Percentiles rank a stretch among this genome's conserved stretches.
phyloP scores from a whole-genome alignment of 2,329 filamentous ascomycete genomes.

The Aureobasidium uvarum region DNA sequence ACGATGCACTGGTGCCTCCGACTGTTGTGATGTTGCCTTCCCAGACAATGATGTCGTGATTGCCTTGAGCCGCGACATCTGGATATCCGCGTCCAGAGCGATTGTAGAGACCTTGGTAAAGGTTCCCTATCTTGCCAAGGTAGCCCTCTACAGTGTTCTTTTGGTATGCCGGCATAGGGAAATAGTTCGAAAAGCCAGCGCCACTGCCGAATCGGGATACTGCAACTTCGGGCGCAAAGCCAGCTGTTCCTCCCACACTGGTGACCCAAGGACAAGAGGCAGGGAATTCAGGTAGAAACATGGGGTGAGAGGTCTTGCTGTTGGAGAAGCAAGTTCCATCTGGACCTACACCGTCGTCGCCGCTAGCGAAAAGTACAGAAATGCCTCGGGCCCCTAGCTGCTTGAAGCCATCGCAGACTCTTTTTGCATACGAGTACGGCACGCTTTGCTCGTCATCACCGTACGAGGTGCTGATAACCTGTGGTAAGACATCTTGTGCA shows the following conservation, averaged over 20 bases:
- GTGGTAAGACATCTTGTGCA: constrained; percentile 55
- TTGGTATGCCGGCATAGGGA: constrained; percentile 40
- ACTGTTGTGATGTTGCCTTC: constrained; percentile 47
- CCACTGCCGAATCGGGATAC: constrained; percentile 46
- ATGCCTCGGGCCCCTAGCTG: constrained; percentile 64
- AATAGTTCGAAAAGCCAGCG: constrained; percentile 42
- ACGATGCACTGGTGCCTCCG: constrained; percentile 56
- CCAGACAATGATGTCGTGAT: constrained; percentile 47
- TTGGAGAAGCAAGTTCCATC: constrained; percentile 41
- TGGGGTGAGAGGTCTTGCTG: constrained; percentile 47
- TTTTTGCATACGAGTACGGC: constrained; percentile 57
- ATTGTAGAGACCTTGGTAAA: constrained; percentile 47
- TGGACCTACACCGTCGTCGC: constrained; percentile 58
- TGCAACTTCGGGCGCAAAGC: constrained; percentile 45
- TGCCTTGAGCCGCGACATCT: constrained; percentile 54
- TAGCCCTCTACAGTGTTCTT: constrained; percentile 40
- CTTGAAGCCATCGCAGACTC: constrained; percentile 62
- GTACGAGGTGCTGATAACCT: constrained; percentile 63
- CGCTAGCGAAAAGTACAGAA: constrained; percentile 60
- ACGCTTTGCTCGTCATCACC: constrained; percentile 63
- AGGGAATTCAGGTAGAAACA: constrained; percentile 49
- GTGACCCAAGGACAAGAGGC: constrained; percentile 50
- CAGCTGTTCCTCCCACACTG: constrained; percentile 47
- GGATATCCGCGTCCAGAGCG: constrained; percentile 46
- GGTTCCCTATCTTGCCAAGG: constrained; percentile 41